Base-by-base conservation (phyloP, 257 asterid genomes). In the Fraxinus anomala region DNA sequence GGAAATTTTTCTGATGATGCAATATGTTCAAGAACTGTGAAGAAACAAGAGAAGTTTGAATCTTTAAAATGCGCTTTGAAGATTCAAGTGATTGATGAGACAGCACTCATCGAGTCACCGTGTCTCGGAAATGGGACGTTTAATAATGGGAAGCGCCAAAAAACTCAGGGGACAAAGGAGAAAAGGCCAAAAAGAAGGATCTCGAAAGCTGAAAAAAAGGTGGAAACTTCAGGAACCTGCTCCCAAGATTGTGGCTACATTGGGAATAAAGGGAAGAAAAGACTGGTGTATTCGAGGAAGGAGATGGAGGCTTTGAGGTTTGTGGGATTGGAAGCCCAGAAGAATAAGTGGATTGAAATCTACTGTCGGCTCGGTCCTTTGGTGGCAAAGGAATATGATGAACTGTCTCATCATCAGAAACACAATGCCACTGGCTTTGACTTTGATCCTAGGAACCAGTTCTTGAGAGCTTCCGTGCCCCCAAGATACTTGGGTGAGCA, bases 251-350 rank as follows among this genome's bases (percentile, higher is more conserved):
- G 68, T 74, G 65, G 78, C 6, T 30, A 42, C 37, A 65, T 17
- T 56, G 73, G 49, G 19, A 80, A 66, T 31, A 65, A 68, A 14
- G 81, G 74, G 73, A 68, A 72, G 72, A 75, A 47, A 34, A 77
- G 51, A 30, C 19, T 24, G 8, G 68, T 77, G 69, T 83, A 87
- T 68, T 49, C 75, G 17, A 74, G 85, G 73, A 72, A 75, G 76
- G 91, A 87, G 78, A 40, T 87, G 86, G 91, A 81, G 77, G 79
- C 73, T 5, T 14, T 85, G 86, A 87, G 88, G 78, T 81, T 65
- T 66, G 78, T 82, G 68, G 80, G 79, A 79, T 2, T 77, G 3
- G 91, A 85, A 72, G 74, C 66, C 37, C 91, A 87, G 79, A 87
- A 24, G 86, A 83, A 77, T 74, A 85, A 26, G 75, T 87, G 91